A percentile compares a stretch with the other conserved stretches of the same genome.
Conservation (phyloP, 1,284 basidiomycete species). For the Sanghuangporus baumii region DNA sequence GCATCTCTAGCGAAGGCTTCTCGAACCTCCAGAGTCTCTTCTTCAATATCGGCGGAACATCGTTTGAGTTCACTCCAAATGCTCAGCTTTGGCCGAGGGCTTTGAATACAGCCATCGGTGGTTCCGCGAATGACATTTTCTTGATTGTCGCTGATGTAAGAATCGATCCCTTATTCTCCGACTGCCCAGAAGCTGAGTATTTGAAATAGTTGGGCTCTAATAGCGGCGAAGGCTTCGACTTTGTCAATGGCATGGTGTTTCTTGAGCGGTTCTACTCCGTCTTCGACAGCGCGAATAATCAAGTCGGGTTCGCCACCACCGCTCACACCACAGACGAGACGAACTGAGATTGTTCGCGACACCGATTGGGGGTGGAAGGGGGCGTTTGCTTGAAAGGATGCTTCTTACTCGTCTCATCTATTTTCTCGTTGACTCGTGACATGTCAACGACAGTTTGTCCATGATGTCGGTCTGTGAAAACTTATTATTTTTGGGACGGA, state of each 20-base stretch:
- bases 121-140: slow-evolving; percentile 17
- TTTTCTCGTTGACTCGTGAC: no score
- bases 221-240: slow-evolving; percentile 17
- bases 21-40: slow-evolving; percentile 18
- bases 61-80: slow-evolving; percentile 18
- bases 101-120: slow-evolving; percentile 20
- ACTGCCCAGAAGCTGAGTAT: neutral
- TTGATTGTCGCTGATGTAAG: slow-evolving; percentile 18
- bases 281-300: slow-evolving; percentile 21
- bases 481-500: no score
- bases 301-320: slow-evolving; percentile 21
- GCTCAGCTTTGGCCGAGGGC: slow-evolving; percentile 20
- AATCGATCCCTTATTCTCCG: neutral
- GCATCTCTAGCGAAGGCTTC: slow-evolving; percentile 10
- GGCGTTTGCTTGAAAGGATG: no score
- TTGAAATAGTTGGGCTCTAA: slow-evolving; percentile 12
- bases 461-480: no score
- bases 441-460: no score
- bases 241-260: slow-evolving; percentile 21
- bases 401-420: neutral
- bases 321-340: slow-evolving; percentile 19
- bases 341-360: slow-evolving; percentile 12
- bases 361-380: no score
- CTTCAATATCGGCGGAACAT: slow-evolving; percentile 19
- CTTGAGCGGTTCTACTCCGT: slow-evolving; percentile 22